Conservation (phyloP, 768 basidiomycete species). For the Pleurotus sapidus region DNA sequence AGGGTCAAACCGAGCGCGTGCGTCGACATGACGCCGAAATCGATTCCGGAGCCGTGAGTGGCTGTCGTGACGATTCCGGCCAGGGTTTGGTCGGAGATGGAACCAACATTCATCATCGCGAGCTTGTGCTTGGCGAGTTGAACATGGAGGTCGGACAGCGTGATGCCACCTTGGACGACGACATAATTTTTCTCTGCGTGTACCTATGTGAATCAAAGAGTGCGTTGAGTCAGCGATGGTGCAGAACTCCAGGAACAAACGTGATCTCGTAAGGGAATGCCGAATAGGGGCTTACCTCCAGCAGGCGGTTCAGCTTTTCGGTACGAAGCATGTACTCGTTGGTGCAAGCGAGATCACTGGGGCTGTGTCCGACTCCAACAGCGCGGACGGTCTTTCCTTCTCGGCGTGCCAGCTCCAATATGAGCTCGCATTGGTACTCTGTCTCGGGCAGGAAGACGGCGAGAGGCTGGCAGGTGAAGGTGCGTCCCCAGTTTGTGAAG, state of each 20-base stretch:
- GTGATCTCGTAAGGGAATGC: neutral
- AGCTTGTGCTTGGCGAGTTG: conserved; percentile 63
- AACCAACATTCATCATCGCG: conserved; percentile 91
- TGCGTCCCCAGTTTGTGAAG: conserved; percentile 88
- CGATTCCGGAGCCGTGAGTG: conserved; percentile 88
- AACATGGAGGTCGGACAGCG: conserved; percentile 69
- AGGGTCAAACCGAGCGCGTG: conserved; percentile 75
- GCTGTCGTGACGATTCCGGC: conserved; percentile 92
- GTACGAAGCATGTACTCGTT: conserved; percentile 83
- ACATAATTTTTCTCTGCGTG: conserved; percentile 65
- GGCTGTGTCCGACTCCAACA: conserved; percentile 89
- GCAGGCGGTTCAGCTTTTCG: conserved; percentile 63
- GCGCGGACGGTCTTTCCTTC: conserved; percentile 73
- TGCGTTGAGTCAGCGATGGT: conserved; percentile 1
- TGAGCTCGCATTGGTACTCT: conserved; percentile 63
- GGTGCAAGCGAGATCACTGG: conserved; percentile 92
- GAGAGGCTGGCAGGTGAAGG: conserved; percentile 67
- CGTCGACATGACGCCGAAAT: conserved; percentile 78
- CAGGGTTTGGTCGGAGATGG: conserved; percentile 94
- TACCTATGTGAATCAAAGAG: conserved; percentile 44
- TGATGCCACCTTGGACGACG: conserved; percentile 76
- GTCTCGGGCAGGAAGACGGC: conserved; percentile 75
- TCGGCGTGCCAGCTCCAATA: conserved; percentile 79
- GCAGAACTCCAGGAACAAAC: neutral
- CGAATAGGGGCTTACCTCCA: conserved; percentile 61